Evolutionary conservation across 768 basidiomycete species (phyloP), one percentile per base, ranked within the genome.

Genomic region (Clitopilus hobsonii): DNA sequence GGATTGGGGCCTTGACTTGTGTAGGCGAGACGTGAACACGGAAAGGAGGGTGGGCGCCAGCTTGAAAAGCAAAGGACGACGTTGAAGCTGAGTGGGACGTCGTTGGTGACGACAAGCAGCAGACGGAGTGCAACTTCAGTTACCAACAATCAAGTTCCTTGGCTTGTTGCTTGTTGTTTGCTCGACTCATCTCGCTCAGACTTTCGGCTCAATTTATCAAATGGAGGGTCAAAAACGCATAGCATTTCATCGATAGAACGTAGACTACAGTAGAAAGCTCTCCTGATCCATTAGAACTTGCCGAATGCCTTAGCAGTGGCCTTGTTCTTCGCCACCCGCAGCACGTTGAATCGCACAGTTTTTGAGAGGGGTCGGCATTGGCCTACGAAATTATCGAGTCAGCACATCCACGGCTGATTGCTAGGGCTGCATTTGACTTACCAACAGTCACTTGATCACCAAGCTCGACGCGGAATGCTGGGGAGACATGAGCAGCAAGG

Each of bases 301-400:
- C 85, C 83, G 79, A 98, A 98, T 51, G 89, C 78, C 82, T 96
- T 97, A 56, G 84, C 73, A 28, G 92, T 70, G 10, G 92, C 93
- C 84, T 94, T 95, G 85, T 76, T 94, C 86, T 89, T 93, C 61
- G 85, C 71, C 72, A 99, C 96, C 66, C 95, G 89, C 70, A 98
- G 74, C 56, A 99, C 97, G 76, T 99, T 99, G 88, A 99, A 99
- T 51, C 97, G 91, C 67, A 98, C 93, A 28, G 96, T 98, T 78
- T 99, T 99, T 58, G 97, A 98, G 66, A 98, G 76, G 64, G 97
- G 97, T 70, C 97, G 89, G 81, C 97, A 99, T 85, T 99, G 97
- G 29, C 94, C 94, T 94, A 64, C n/a, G 45, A 56, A 5, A 1
- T 16, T 23, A 18, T 22, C 28, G 20, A 14, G 22, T 51, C 29